Base-by-base conservation (phyloP, 1,284 basidiomycete genomes). In the Heterobasidion occidentale region DNA sequence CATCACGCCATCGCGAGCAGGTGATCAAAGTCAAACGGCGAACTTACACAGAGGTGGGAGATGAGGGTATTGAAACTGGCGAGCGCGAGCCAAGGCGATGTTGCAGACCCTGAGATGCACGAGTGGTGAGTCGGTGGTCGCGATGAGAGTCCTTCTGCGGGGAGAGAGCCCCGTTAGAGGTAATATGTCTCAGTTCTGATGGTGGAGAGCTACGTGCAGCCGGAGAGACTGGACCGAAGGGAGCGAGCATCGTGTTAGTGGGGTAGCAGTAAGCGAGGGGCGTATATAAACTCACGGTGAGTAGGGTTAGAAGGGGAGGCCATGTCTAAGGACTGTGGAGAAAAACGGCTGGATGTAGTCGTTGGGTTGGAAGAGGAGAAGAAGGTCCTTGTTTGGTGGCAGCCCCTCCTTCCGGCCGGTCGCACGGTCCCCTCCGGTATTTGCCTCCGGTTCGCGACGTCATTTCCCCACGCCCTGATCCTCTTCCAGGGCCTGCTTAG, bases 11-110 rank as follows among this genome's bases (percentile, higher is more conserved):
- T 27, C 27, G 27, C 27, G 27, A n/a, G n/a, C 7, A 42, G 38
- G n/a, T 42, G n/a, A 42, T 12, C 38, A n/a, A 11, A 42, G n/a
- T 42, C 12, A 9, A n/a, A 45, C 36, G 35, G 27, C 19, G 20
- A 36, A 76, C 80, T 63, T 76, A 87, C 81, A 88, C 81, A 42
- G 86, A 88, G 20, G 87, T 88, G 5, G 86, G 87, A 3, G 84
- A 87, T 33, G 85, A 87, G 0, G 87, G 87, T 58, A 88, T 89
- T 9, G 83, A 87, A 33, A 74, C 73, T 0, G 87, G 83, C 0
- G 84, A 86, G 36, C 76, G 75, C 7, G 82, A 84, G 49, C 83
- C 83, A 33, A 80, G 60, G 54, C 77, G 74, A 50, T 73, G 70
- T 45, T 75, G 73, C 15, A 81, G 69, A 57, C 77, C 75, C 59